Percentiles rank a stretch among this genome's conserved stretches.
Evolutionary conservation across 192 early-diverging fungal species (phyloP).

Genomic region (Coemansia sp.): DNA sequence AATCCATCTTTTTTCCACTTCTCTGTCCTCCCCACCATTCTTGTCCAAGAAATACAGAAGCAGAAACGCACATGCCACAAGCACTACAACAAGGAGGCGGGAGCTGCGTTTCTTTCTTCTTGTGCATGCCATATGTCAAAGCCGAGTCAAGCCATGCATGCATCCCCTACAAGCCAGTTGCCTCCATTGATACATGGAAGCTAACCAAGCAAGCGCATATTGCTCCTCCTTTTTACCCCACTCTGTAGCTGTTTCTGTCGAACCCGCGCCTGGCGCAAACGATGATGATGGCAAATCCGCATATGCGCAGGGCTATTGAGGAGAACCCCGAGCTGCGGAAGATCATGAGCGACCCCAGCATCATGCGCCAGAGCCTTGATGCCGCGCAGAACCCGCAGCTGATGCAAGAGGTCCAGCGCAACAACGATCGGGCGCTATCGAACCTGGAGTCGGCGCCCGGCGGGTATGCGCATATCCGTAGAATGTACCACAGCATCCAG

Average conservation of each 20-base stretch:
- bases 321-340: constrained; percentile 53
- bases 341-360: constrained; percentile 43
- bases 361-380: constrained; percentile 46
- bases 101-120: background rate
- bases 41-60: no score
- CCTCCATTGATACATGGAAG: no score
- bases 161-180: no score
- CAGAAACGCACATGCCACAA: no score
- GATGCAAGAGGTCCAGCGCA: constrained; percentile 56
- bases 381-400: constrained; percentile 50
- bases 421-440: constrained; percentile 56
- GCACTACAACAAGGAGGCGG: background rate
- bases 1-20: background rate
- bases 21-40: background rate
- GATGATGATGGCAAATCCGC: constrained; percentile 51
- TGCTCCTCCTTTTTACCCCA: no score
- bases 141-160: background rate
- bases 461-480: constrained; percentile 51
- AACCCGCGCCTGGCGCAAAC: constrained; percentile 40
- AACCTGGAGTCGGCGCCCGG: constrained; percentile 55
- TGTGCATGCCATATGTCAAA: background rate
- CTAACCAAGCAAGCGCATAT: no score
- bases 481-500: constrained; percentile 53
- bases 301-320: constrained; percentile 42
- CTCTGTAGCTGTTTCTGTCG: constrained; percentile 31